Evolutionary conservation across 208 protist species (phyloP).

Genomic region (Acanthamoeba lenticulata): DNA sequence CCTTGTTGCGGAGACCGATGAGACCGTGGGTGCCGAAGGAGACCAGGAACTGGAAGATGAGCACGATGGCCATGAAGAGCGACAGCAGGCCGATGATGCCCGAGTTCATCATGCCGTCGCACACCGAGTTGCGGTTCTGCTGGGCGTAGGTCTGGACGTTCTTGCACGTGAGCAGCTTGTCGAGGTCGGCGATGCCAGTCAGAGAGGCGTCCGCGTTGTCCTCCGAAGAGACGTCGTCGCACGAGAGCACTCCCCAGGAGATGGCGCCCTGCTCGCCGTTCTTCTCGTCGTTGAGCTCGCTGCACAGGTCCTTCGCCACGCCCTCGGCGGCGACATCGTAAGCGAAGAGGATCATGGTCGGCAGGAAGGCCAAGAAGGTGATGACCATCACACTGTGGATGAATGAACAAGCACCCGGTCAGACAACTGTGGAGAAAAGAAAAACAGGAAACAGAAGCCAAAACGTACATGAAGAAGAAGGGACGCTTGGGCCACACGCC

Average conservation of each 20-base stretch:
- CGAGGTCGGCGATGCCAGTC: background rate
- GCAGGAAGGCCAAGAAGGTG: background rate
- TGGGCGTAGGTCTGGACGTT: background rate
- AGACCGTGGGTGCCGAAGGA: conserved; percentile 21
- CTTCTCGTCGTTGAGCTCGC: background rate
- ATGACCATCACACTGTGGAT: conserved; percentile 2
- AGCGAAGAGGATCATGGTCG: background rate
- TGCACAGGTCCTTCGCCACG: conserved; percentile 14
- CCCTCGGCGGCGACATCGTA: conserved; percentile 13
- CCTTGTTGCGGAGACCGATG: background rate
- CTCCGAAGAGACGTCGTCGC: background rate
- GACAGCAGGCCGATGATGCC: conserved; percentile 44
- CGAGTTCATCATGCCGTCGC: conserved; percentile 40
- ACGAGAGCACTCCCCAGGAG: background rate
- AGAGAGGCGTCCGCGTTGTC: background rate
- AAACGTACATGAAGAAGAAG: conserved; percentile 29
- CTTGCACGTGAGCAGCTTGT: conserved; percentile 27
- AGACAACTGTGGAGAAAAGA: background rate
- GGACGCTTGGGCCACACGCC: conserved; percentile 36
- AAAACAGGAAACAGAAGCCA: background rate
- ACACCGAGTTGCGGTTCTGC: background rate
- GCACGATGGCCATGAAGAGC: conserved; percentile 48
- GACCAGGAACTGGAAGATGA: conserved; percentile 15
- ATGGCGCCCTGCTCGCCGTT: background rate
- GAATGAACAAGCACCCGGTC: background rate